Evolutionary conservation across 352 stramenopile genomes (phyloP), one percentile per base, ranked within the genome.

Genomic region (Phytophthora rubi): DNA sequence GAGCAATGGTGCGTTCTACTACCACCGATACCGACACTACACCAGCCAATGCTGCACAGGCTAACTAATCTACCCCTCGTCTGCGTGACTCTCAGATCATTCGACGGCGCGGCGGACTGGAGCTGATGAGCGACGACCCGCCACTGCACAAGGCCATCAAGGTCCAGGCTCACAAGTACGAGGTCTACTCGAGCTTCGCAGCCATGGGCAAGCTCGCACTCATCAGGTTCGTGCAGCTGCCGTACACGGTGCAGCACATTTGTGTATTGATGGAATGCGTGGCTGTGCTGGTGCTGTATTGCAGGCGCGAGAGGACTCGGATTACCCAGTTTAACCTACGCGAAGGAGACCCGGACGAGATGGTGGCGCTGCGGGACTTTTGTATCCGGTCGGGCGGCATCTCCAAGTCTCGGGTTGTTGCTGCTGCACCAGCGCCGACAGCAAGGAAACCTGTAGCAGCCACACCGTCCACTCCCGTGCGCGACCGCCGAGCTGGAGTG

Each of bases 181-280:
- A 92, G 63, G 68, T 92, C 23, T 94, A 92, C 70, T 94, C 84
- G 55, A 90, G 86, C 35, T 85, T 88, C 39, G 52, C 84, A 30
- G 42, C 62, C 6, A 71, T 86, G 28, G 86, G 86, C 57, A 94
- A 91, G 47, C 64, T 90, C 16, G 80, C 84, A 10, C 84, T 94
- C 60, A 89, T 92, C 65, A 67, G 74, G 84, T 89, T 65, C 16
- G 80, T 75, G 37, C 16, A 42, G 39, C 9, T 6, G 7, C 13
- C 13, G 51, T 49, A 18, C 37, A 66, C 23, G 1, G 6, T 21
- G 16, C 8, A 28, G 12, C 15, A 16, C 13, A 48, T 33, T 16
- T 42, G 35, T 42, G 15, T 42, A 42, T 42, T 16, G 35, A 32
- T 28, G 3, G n/a, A 42, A 6, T 7, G 16, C 21, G 53, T 54